Base-by-base conservation (phyloP, 2,329 filamentous ascomycete genomes). In the Colletotrichum melonis region DNA sequence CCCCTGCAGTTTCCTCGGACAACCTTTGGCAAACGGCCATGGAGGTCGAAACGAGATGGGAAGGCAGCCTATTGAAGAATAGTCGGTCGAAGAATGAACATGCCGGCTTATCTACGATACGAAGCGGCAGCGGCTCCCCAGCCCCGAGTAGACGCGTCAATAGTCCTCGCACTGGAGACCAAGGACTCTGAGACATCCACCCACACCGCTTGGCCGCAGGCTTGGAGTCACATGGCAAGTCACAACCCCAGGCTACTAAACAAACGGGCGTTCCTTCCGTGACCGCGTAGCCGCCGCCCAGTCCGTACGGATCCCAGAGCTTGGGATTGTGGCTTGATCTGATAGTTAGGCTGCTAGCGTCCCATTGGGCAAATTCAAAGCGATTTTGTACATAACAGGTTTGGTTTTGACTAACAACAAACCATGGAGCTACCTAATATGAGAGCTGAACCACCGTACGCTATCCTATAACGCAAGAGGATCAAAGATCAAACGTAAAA, bases 181-280 rank as follows among this genome's bases (percentile, higher is more conserved):
- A 57, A n/a, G 32, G 60, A 32, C 54, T 63, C 66, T 69, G 62
- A 71, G 73, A 73, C 71, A 75, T 11, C 73, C 71, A 74, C 66
- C 73, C 73, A 75, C 73, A 75, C 70, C 57, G 26, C 32, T 65
- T 65, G 69, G 72, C 72, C 57, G 63, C 63, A 59, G 30, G 69
- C 59, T 57, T 63, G 46, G 54, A 60, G 73, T 75, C 73, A 75
- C 71, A 75, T 75, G 73, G 70, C 58, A 74, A 71, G 71, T 75
- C 70, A 71, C 54, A 59, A 63, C 63, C 46, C 66, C 38, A 9
- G 24, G 30, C 26, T 57, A 49, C 67, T 72, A 55, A 49, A 46
- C 32, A 63, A 67, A 64, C 72, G 68, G 72, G 57, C 68, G 68
- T 74, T 24, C 26, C 52, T 52, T 68, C 59, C n/a, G 58, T 70